A percentile compares a stretch with the other conserved stretches of the same genome.
Conservation (phyloP, 1,284 basidiomycete genomes). For the Marasmius oreades region DNA sequence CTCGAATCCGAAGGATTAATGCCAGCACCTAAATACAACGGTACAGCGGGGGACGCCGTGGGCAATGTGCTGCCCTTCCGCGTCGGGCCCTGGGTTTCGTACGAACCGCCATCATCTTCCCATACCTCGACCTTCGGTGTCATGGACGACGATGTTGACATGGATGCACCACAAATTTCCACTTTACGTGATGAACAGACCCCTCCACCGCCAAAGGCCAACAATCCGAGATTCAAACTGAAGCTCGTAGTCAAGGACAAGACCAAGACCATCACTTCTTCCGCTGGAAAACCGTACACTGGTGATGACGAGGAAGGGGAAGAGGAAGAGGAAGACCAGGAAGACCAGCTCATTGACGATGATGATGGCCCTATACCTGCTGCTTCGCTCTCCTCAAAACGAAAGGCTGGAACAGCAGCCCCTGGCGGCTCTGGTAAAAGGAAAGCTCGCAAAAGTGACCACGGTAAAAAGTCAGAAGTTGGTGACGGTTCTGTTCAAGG, state of each 20-base stretch:
- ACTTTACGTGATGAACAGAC: slow-evolving; percentile 67
- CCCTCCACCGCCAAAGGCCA: slow-evolving; percentile 47
- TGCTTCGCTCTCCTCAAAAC: slow-evolving; percentile 30
- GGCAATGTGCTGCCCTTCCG: slow-evolving; percentile 2
- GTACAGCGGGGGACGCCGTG: neutral
- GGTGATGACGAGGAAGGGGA: slow-evolving; percentile 23
- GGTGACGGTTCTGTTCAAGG: slow-evolving; percentile 28
- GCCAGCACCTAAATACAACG: neutral
- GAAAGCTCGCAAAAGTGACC: slow-evolving; percentile 47
- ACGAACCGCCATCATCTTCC: slow-evolving; percentile 9
- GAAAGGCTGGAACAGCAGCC: slow-evolving; percentile 27
- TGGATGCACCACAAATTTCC: slow-evolving; percentile 78
- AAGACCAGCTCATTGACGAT: slow-evolving; percentile 76
- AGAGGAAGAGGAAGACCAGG: slow-evolving; percentile 57
- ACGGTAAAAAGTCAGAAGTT: slow-evolving; percentile 21
- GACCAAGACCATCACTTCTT: slow-evolving; percentile 17
- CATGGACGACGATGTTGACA: slow-evolving; percentile 56
- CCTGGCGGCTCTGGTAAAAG: slow-evolving; percentile 35
- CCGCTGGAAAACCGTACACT: slow-evolving; percentile 21
- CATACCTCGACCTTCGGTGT: neutral
- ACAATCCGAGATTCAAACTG: slow-evolving; percentile 43
- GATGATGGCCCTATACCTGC: slow-evolving; percentile 36
- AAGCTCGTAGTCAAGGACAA: slow-evolving; percentile 41
- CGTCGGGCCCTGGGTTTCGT: slow-evolving; percentile 8
- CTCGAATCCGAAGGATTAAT: neutral